phyloP scores from a whole-genome alignment of 148 eudicot species.

The Vaccinium vitisidaea region DNA sequence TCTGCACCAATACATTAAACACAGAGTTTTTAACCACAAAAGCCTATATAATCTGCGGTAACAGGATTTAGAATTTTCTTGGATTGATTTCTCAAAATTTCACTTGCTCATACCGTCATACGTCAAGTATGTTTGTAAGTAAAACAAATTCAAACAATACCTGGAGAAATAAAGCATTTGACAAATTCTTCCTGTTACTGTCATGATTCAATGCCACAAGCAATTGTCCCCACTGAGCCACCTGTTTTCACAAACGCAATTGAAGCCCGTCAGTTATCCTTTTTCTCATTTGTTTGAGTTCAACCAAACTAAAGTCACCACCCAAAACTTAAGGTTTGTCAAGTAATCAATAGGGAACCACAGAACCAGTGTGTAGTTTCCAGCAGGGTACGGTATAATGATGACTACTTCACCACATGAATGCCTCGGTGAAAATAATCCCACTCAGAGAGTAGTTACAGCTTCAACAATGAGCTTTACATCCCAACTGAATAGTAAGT shows the following conservation, averaged over 20 bases:
- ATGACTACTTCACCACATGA: background rate
- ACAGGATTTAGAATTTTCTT: background rate
- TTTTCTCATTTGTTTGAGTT: background rate
- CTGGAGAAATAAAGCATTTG: slow-evolving; percentile 69
- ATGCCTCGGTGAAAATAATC: background rate
- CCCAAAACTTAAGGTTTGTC: background rate
- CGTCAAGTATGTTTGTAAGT: background rate
- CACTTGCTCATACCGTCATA: background rate
- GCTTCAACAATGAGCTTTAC: background rate
- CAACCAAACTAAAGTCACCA: background rate
- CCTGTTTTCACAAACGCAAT: slow-evolving; percentile 40
- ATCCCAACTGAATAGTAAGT: background rate
- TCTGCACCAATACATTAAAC: background rate
- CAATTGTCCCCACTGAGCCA: slow-evolving; percentile 66
- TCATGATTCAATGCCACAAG: slow-evolving; percentile 44
- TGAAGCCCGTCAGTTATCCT: background rate
- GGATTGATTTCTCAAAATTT: background rate
- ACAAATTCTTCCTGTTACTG: slow-evolving; percentile 41
- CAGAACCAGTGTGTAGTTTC: background rate
- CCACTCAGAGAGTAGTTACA: background rate
- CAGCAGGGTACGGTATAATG: background rate
- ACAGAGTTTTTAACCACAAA: background rate
- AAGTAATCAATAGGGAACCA: background rate
- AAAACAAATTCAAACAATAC: slow-evolving; percentile 30
- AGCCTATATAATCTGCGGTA: background rate